These are phyloP conservation scores for Peronosclerospora sorghi DNA, from an alignment of 352 stramenopile genomes.

Conservation along the genomic window DNA sequence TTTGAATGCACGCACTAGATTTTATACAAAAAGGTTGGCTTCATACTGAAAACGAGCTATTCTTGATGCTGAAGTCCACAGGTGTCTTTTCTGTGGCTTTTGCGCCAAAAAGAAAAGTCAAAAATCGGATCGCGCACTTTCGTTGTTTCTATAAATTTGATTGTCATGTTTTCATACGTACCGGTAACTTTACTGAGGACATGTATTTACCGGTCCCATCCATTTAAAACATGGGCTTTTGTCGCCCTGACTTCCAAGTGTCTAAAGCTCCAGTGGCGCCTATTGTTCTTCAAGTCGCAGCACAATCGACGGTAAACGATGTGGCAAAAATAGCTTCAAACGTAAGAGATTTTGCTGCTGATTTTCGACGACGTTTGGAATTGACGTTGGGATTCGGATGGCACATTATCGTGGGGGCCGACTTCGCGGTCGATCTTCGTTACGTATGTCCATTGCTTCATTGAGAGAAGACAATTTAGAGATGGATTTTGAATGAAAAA, in stretches of 20 bases:
- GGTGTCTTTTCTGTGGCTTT: constrained; percentile 4
- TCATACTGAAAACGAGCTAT: background rate
- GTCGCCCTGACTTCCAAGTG: constrained; percentile 45
- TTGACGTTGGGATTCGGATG: constrained; percentile 38
- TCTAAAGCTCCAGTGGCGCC: constrained; percentile 42
- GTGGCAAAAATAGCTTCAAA: constrained; percentile 44
- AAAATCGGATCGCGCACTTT: background rate
- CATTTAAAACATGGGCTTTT: constrained; percentile 51
- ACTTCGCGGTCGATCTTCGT: constrained; percentile 68
- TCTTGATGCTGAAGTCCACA: background rate
- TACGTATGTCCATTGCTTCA: constrained; percentile 36
- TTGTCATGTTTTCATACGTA: no score
- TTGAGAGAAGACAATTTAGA: constrained; percentile 1
- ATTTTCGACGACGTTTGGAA: constrained; percentile 33
- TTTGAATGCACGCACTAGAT: constrained; percentile 16
- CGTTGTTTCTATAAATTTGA: no score
- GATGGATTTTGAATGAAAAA: background rate
- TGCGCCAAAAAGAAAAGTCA: constrained; percentile 12
- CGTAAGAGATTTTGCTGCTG: constrained; percentile 41
- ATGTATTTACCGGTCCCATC: no score
- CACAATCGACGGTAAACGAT: constrained; percentile 42
- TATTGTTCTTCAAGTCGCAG: constrained; percentile 22
- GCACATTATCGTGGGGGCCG: constrained; percentile 53
- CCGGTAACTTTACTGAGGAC: background rate
- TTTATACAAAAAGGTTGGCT: constrained; percentile 2